Evolutionary conservation across 495 filamentous ascomycete genomes (phyloP).

Genomic region (Viridothelium virens): DNA sequence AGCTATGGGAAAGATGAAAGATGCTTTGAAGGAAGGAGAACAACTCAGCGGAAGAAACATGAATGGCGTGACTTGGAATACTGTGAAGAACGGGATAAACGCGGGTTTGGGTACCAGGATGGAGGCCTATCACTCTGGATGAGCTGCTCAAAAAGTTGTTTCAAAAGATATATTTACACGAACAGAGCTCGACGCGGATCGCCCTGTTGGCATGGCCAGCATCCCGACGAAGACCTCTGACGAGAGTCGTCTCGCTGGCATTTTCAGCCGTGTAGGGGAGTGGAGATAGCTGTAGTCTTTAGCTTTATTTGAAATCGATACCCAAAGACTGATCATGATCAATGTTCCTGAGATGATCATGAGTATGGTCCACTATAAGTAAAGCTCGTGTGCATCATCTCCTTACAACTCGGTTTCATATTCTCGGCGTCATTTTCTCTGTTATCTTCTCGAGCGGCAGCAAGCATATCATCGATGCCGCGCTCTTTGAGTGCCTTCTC

Average conservation of each 20-base stretch:
- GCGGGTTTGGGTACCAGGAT: background rate
- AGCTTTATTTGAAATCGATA: slow-evolving; percentile 1
- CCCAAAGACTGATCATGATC: background rate
- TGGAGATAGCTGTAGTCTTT: background rate
- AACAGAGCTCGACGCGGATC: background rate
- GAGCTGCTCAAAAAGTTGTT: background rate
- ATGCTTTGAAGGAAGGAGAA: slow-evolving; percentile 22
- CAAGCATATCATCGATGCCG: slow-evolving; percentile 79
- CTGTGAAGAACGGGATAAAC: slow-evolving; percentile 21
- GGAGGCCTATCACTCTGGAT: background rate
- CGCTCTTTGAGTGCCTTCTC: slow-evolving; percentile 74
- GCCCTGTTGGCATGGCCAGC: background rate
- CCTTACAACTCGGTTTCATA: slow-evolving; percentile 40
- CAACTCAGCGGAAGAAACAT: slow-evolving; percentile 43
- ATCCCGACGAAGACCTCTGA: background rate
- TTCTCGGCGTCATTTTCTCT: slow-evolving; percentile 71
- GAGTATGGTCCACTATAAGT: background rate
- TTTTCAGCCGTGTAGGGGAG: background rate
- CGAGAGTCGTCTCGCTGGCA: background rate
- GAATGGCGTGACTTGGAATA: slow-evolving; percentile 47
- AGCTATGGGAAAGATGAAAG: slow-evolving; percentile 45
- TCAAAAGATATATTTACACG: background rate
- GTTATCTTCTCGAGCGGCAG: slow-evolving; percentile 73
- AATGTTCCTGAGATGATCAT: background rate
- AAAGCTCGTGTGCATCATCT: background rate